Conservation (phyloP, 225 moss, liverwort and hornwort genomes). For the Pleurozium schreberi region DNA sequence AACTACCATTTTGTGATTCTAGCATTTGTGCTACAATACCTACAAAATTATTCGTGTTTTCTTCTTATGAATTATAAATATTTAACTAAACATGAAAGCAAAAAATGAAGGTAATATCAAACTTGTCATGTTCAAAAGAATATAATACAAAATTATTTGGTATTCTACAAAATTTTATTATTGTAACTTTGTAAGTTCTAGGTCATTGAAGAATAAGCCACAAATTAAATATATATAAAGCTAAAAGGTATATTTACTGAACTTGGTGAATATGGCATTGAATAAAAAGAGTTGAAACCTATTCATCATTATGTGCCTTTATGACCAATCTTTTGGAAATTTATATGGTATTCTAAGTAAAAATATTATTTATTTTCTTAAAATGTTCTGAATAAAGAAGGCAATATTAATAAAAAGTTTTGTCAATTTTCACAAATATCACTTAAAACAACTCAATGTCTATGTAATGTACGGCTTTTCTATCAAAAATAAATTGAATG, state of each 20-base stretch:
- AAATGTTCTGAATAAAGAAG: too few species aligned
- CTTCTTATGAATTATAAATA: too few species aligned
- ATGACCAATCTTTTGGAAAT: too few species aligned
- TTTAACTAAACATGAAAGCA: too few species aligned
- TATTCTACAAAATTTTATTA: not conserved
- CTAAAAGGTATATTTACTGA: too few species aligned
- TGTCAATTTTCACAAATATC: not conserved
- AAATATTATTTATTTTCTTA: not conserved
- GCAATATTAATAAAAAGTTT: too few species aligned
- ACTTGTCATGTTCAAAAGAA: not conserved
- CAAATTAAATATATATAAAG: not conserved
- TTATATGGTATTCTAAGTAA: not conserved
- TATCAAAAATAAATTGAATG: not conserved
- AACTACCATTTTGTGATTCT: too few species aligned
- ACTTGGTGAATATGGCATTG: not conserved
- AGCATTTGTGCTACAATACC: too few species aligned
- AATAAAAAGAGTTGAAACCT: not conserved
- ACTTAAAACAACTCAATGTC: not conserved
- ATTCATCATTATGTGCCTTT: not conserved
- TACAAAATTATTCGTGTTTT: too few species aligned
- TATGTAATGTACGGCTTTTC: not conserved
- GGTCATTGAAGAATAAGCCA: not conserved
- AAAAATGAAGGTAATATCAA: not conserved
- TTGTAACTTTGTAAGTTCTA: accelerated
- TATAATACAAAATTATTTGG: not conserved